Base-by-base conservation (phyloP, 2,329 filamentous ascomycete genomes). In the Penicillium decumbens region DNA sequence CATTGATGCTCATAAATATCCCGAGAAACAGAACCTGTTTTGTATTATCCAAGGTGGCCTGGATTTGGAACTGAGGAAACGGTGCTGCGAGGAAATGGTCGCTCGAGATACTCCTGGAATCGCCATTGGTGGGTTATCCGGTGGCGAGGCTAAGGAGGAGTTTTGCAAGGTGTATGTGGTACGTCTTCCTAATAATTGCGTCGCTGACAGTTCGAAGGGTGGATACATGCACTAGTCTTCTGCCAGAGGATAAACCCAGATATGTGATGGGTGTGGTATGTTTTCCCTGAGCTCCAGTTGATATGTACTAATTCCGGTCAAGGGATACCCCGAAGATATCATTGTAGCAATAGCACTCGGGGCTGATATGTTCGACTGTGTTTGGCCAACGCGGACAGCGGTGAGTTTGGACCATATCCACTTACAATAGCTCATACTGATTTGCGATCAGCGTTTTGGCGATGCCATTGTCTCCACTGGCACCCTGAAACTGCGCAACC, bases 311-410 rank as follows among this genome's bases (percentile, higher is more conserved):
- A 59, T 46, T 6, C 12, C 45, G 10, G 42, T 24, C 45, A 10
- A 81, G 79, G 90, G 93, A 10, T 98, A 96, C 69, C 93, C 93
- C 1, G 93, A 97, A 73, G 93, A 98, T 65, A 77, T 98, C 48
- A 82, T 98, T 1, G 91, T 98, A 33, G 95, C 89, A 45, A 85
- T 96, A 3, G 93, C 93, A 1, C 79, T 98, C 0, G 93, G 93
- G 3, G 93, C 93, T 42, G 93, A 98, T 72, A 98, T 98, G 93
- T 98, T 98, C 67, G 93, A 98, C 72, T 98, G 95, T 66, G 93
- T 98, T 6, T 98, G 93, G 93, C 95, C 93, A 1, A 97, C 93
- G 4, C 80, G 93, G 46, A 98, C 93, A 30, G 93, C 93, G 6
- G 80, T 82, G 72, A 66, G 77, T 44, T 15, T 29, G 30, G 35